Base-by-base conservation (phyloP, 202 grass and related monocot species). In the Eragrostis tef region DNA sequence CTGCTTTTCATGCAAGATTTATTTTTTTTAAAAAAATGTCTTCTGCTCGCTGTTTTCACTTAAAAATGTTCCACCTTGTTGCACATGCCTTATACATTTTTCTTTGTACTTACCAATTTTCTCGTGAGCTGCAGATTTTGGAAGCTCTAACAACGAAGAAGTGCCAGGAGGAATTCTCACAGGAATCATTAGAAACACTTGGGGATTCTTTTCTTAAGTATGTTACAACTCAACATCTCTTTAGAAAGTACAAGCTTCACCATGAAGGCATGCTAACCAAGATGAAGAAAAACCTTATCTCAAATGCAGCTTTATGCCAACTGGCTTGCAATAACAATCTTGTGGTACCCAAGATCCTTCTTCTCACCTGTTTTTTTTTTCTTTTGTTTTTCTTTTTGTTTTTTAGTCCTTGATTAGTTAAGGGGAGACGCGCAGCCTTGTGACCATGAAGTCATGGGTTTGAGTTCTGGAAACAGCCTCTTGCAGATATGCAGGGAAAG, bases 201-300 rank as follows among this genome's bases (percentile, higher is more conserved):
- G 91, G 91, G 42, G 94, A 97, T 72, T 97, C 94, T 74, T 97
- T 97, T 36, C 86, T 97, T 20, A 93, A 97, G 67, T 97, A 93
- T 84, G 83, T 88, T 70, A 52, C 85, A 67, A 85, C 88, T 57
- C 84, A 91, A 43, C 84, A 97, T 84, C 75, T 97, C 24, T 97
- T 88, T 83, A 39, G 22, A 8, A 86, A 91, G 79, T 82, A 88
- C 71, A 85, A 63, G 64, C 84, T 79, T 86, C 79, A 97, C 34
- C 94, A 91, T 88, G 94, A 97, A 72, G 94, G 94, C 47, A 84
- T 79, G 69, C 64, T 97, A 81, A 97, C 88, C 50, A 61, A 70
- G 62, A 91, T 93, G 85, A 97, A 97, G 86, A 90, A 93, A 42
- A 93, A 84, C 8, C 34, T 88, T 73, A 88, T 93, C 41, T 97